These are phyloP conservation scores for Senecio squalidus DNA, from an alignment of 140 eudicot genomes.

Conservation along the genomic window DNA sequence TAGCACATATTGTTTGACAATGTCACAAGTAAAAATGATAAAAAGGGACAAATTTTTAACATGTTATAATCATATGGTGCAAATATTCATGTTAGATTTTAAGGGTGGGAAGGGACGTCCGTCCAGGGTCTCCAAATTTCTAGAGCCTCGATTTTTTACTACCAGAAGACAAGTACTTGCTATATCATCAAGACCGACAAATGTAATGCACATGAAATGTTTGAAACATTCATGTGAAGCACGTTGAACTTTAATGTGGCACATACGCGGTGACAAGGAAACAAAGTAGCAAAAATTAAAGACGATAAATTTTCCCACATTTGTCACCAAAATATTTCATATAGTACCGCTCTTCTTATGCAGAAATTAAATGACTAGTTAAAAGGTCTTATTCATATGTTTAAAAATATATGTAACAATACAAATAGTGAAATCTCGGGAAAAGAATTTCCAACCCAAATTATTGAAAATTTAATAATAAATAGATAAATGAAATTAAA, in stretches of 20 bases:
- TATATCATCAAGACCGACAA: no score
- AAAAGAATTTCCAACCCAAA: not conserved
- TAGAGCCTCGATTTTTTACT: no score
- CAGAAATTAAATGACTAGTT: not conserved
- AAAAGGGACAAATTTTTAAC: not conserved
- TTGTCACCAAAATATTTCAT: not conserved
- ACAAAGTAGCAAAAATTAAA: not conserved
- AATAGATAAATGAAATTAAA: slow-evolving; percentile 12
- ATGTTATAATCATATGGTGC: not conserved
- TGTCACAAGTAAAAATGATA: not conserved
- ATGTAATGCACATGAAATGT: no score
- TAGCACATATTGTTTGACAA: slow-evolving; percentile 4
- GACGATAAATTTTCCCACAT: not conserved
- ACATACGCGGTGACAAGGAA: slow-evolving; percentile 6
- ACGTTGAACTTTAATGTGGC: not conserved
- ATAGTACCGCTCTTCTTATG: not conserved
- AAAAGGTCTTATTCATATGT: not conserved
- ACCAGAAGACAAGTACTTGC: no score
- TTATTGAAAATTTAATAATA: not conserved
- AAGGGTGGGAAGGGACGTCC: no score
- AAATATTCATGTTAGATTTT: no score
- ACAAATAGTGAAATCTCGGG: slow-evolving; percentile 1
- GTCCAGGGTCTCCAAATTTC: no score
- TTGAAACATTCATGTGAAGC: not conserved
- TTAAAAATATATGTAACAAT: not conserved